Percentiles rank a stretch among this genome's conserved stretches.
These are phyloP conservation scores for Schizophyllum amplum DNA, from an alignment of 1,284 basidiomycete genomes.

Conservation along the genomic window DNA sequence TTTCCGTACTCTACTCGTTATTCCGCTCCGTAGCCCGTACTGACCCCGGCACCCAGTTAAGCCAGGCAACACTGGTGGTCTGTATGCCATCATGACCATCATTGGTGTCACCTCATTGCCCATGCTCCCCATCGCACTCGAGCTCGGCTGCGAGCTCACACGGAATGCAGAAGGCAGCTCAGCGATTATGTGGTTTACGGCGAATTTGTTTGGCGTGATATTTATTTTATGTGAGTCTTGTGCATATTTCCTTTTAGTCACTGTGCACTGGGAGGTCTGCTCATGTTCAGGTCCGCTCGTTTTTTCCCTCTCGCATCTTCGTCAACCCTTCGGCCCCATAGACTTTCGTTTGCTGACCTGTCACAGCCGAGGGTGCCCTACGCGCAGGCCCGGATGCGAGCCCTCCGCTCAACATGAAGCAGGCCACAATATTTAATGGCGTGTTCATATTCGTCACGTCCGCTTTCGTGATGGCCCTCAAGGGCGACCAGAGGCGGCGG, in stretches of 20 bases:
- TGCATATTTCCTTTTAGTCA: no score
- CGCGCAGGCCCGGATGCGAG: slow-evolving; percentile 47
- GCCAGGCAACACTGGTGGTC: slow-evolving; percentile 44
- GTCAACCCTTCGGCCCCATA: no score
- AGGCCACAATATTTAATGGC: slow-evolving; percentile 57
- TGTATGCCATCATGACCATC: slow-evolving; percentile 60
- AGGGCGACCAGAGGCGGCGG: slow-evolving; percentile 1
- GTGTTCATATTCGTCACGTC: neutral
- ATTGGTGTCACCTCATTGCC: slow-evolving; percentile 58
- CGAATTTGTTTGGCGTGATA: slow-evolving; percentile 55
- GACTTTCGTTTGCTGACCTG: neutral
- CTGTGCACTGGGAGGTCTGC: no score
- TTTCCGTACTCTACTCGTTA: neutral
- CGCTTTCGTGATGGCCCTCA: neutral
- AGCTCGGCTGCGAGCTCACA: slow-evolving; percentile 70
- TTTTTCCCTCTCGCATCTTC: neutral
- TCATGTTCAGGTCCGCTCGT: no score
- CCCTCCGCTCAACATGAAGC: slow-evolving; percentile 65
- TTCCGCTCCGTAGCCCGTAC: neutral
- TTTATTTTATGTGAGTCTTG: slow-evolving; percentile 59
- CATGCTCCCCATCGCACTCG: slow-evolving; percentile 66
- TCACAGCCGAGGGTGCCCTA: slow-evolving; percentile 51
- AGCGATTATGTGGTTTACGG: slow-evolving; percentile 66
- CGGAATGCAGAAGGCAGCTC: slow-evolving; percentile 70
- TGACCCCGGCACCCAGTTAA: slow-evolving; percentile 22